phyloP scores from a whole-genome alignment of 805 yeast genomes.

The Ogataea ganodermae region DNA sequence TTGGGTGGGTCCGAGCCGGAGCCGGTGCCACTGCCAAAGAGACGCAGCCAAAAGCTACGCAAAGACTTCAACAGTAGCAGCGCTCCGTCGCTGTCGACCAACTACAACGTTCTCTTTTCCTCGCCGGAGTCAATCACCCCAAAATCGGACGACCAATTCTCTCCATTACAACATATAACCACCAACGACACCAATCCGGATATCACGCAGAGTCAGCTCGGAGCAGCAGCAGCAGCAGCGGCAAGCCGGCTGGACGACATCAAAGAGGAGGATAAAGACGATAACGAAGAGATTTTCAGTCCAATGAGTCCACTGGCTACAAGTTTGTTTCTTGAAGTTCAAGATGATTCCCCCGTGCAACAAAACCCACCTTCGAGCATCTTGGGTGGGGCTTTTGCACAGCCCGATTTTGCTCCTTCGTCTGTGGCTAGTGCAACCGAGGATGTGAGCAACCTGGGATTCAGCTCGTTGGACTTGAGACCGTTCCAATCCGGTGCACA shows the following conservation, averaged over 20 bases:
- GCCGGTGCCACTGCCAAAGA: neutral
- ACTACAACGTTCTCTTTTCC: conserved; percentile 16
- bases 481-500: conserved; percentile 36
- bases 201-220: neutral
- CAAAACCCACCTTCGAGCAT: neutral
- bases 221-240: conserved; percentile 4
- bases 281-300: conserved; percentile 8
- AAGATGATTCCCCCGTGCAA: conserved; percentile 2
- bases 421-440: neutral
- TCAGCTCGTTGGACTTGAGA: conserved; percentile 23
- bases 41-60: neutral
- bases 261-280: conserved; percentile 25
- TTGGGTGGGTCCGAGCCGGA: neutral
- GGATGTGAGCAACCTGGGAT: conserved; percentile 2
- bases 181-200: conserved; percentile 15
- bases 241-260: conserved; percentile 19
- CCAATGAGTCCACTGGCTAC: conserved; percentile 20
- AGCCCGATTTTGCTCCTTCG: neutral
- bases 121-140: conserved; percentile 32
- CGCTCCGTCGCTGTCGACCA: conserved; percentile 2
- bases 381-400: neutral
- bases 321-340: conserved; percentile 5
- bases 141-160: conserved; percentile 25
- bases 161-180: conserved; percentile 19
- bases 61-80: neutral